Evolutionary conservation across 371 early-diverging fungal species (phyloP).

Genomic region (Mortierella sp.): DNA sequence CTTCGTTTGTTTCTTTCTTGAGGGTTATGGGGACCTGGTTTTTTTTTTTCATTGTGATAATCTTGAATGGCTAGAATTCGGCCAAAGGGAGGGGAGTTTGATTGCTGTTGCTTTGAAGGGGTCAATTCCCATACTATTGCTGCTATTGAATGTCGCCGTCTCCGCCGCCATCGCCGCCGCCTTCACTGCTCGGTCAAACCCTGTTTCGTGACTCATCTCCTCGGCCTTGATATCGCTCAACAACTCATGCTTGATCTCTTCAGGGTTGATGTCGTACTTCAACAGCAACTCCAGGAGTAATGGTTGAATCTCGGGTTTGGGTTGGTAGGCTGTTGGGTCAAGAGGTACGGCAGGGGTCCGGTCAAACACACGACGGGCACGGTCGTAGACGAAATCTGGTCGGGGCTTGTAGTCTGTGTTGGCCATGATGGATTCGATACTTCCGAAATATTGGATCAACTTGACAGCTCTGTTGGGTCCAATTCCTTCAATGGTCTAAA

Average conservation of each 20-base stretch:
- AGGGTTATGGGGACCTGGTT: background rate
- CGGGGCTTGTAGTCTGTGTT: slow-evolving; percentile 60
- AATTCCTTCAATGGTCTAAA: slow-evolving; percentile 71
- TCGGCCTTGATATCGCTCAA: background rate
- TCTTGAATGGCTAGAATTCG: background rate
- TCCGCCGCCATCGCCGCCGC: background rate
- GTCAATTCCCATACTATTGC: slow-evolving; percentile 15
- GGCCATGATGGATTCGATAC: slow-evolving; percentile 74
- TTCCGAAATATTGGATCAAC: slow-evolving; percentile 69
- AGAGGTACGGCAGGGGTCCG: slow-evolving; percentile 57
- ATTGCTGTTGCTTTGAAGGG: slow-evolving; percentile 23
- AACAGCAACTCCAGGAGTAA: slow-evolving; percentile 43
- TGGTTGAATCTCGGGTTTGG: slow-evolving; percentile 18
- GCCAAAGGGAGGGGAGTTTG: background rate
- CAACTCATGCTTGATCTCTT: slow-evolving; percentile 39
- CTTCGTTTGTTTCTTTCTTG: background rate
- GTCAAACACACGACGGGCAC: slow-evolving; percentile 69
- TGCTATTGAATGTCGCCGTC: background rate
- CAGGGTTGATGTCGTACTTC: slow-evolving; percentile 61
- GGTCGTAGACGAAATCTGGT: slow-evolving; percentile 65
- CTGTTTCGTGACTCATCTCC: background rate
- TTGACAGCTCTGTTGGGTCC: slow-evolving; percentile 74
- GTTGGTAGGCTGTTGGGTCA: slow-evolving; percentile 32
- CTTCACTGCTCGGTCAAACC: background rate
- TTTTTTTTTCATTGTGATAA: background rate